Conservation (phyloP, 2,329 filamentous ascomycete species). For the Paecilomyces niveus region DNA sequence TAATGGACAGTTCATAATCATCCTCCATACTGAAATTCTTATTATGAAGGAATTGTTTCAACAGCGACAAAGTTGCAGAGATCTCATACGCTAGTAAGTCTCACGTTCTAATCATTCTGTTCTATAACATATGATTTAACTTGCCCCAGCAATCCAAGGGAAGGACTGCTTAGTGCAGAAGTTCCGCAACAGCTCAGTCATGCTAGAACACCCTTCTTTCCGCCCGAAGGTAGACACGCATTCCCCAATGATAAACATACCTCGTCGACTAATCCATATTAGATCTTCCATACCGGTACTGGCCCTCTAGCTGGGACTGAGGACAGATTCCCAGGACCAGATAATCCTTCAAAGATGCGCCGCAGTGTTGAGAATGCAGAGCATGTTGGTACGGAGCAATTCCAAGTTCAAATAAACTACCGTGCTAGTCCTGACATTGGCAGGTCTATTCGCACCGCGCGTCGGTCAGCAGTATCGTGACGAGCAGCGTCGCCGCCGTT, state of each 20-base stretch:
- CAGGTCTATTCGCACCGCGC: constrained; percentile 74
- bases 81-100: constrained; percentile 88
- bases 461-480: constrained; percentile 65
- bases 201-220: constrained; percentile 75
- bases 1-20: constrained; percentile 1
- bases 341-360: constrained; percentile 83
- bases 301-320: constrained; percentile 59
- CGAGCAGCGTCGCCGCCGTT: constrained; percentile 68
- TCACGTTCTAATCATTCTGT: background rate
- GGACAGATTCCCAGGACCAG: constrained; percentile 67
- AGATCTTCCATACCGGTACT: constrained; percentile 49
- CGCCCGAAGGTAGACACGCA: constrained; percentile 63
- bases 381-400: constrained; percentile 59
- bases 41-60: constrained; percentile 63
- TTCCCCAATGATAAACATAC: background rate
- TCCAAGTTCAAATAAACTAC: background rate
- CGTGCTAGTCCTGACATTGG: background rate
- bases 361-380: constrained; percentile 81
- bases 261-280: constrained; percentile 7
- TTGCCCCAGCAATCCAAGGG: constrained; percentile 72
- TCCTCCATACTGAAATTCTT: constrained; percentile 7
- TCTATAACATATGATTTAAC: constrained; percentile 18
- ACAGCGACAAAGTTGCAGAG: constrained; percentile 77
- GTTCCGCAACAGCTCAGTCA: constrained; percentile 93
- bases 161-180: constrained; percentile 87